Evolutionary conservation across 352 stramenopile genomes (phyloP), one percentile per base, ranked within the genome.

Genomic region (Sclerospora graminicola): DNA sequence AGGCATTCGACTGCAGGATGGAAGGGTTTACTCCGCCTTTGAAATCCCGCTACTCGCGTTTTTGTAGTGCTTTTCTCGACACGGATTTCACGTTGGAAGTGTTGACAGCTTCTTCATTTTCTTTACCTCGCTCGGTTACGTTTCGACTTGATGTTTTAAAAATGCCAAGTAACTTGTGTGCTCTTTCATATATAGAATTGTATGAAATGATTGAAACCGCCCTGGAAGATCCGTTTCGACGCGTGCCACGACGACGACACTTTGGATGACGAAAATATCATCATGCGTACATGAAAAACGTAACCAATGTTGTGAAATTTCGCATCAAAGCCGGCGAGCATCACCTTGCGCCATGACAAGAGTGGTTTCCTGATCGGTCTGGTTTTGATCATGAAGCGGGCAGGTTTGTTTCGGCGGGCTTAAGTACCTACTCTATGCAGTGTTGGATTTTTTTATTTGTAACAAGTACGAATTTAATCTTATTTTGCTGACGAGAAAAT

Each of bases 11-110:
- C 31, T 95, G 87, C 54, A 63, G 75, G 37, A 92, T 97, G 69
- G 89, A 97, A 65, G 96, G 86, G 58, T 97, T 98, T 44, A 84
- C 89, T 13, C 95, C 84, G 40, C 89, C 89, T n/a, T 69, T 98
- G 32, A 98, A 98, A 70, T 94, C 69, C 30, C 82, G 82, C 23
- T 96, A 95, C 66, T 70, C 58, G 9, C 82, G 71, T 37, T 96
- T 95, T 53, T 95, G 88, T 63, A 95, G 75, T 28, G 85, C 85
- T 4, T 96, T 96, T 50, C 45, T 78, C 9, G 88, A 96, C 56
- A 89, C 81, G 8, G 88, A 97, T 53, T 43, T 56, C 18, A 49
- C 60, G 19, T 98, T 63, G 89, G 89, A 33, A 95, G 82, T 45
- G 58, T 87, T 27, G 91, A 89, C 30, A 96, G 72, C 53, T 98